Conservation (phyloP, 225 moss, liverwort and hornwort species). For the Sphagnum tenellum region DNA sequence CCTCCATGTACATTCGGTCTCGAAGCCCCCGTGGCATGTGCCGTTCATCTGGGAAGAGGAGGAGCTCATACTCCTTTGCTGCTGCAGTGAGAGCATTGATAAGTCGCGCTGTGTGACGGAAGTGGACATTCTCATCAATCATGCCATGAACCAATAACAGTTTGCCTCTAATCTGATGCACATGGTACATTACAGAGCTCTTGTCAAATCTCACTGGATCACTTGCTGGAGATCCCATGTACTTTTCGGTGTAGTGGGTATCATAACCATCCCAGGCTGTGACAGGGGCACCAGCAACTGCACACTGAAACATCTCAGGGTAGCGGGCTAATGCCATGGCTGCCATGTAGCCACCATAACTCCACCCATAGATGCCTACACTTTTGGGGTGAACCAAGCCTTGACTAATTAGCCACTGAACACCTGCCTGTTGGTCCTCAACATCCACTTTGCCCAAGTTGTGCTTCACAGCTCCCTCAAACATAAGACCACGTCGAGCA, state of each 20-base stretch:
- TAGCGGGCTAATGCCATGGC: constrained; percentile 95
- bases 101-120: constrained; percentile 95
- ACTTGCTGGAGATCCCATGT: constrained; percentile 90
- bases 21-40: constrained; percentile 99
- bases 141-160: constrained; percentile 97
- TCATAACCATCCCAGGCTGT: constrained; percentile 99
- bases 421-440: constrained; percentile 93
- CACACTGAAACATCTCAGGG: constrained; percentile 90
- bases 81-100: constrained; percentile 99
- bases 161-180: constrained; percentile 93
- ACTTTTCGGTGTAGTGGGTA: constrained; percentile 98
- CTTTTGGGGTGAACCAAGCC: constrained; percentile 67
- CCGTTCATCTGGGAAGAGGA: constrained; percentile 96
- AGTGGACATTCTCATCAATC: constrained; percentile 99
- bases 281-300: constrained; percentile 97
- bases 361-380: constrained; percentile 97
- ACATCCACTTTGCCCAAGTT: constrained; percentile 93
- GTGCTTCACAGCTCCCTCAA: constrained; percentile 96
- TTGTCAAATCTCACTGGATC: constrained; percentile 85
- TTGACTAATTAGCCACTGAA: constrained; percentile 88
- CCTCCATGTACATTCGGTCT: constrained; percentile 99
- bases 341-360: constrained; percentile 99
- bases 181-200: constrained; percentile 99
- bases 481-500: constrained; percentile 82
- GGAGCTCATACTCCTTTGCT: constrained; percentile 93